phyloP scores from a whole-genome alignment of 2,329 filamentous ascomycete genomes.

The Botryotinia globosa region DNA sequence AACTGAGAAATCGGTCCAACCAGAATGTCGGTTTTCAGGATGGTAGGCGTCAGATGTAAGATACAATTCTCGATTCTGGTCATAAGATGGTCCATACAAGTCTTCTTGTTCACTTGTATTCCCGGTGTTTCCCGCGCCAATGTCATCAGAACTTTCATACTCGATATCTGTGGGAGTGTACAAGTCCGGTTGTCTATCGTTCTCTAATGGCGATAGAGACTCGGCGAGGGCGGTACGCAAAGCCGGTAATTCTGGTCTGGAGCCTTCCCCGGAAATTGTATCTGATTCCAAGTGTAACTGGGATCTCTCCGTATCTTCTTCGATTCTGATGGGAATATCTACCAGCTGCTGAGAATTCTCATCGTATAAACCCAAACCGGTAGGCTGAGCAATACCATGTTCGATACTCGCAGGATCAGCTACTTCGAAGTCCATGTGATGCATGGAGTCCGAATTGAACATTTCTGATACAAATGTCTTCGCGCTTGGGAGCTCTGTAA shows the following conservation, averaged over 20 bases:
- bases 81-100: slow-evolving; percentile 26
- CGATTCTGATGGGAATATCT: slow-evolving; percentile 14
- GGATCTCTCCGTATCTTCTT: not conserved
- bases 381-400: not conserved
- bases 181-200: slow-evolving; percentile 29
- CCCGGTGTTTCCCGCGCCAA: slow-evolving; percentile 22
- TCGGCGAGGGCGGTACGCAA: slow-evolving; percentile 32
- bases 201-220: slow-evolving; percentile 26
- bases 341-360: slow-evolving; percentile 4
- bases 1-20: slow-evolving; percentile 37
- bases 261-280: slow-evolving; percentile 18
- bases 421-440: not conserved
- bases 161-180: slow-evolving; percentile 37
- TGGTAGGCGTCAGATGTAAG: slow-evolving; percentile 27
- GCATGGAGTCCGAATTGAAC: not conserved
- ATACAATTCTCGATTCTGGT: slow-evolving; percentile 25
- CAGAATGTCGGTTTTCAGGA: slow-evolving; percentile 30
- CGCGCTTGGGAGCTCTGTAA: not conserved
- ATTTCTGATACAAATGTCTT: not conserved
- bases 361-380: not conserved
- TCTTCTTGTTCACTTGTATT: slow-evolving; percentile 24
- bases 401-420: not conserved
- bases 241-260: slow-evolving; percentile 30
- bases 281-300: not conserved
- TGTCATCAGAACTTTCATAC: slow-evolving; percentile 36